Percentiles rank a stretch among this genome's conserved stretches.
phyloP scores from a whole-genome alignment of 1,284 basidiomycete species.

The Ustilago shanxiensis region DNA sequence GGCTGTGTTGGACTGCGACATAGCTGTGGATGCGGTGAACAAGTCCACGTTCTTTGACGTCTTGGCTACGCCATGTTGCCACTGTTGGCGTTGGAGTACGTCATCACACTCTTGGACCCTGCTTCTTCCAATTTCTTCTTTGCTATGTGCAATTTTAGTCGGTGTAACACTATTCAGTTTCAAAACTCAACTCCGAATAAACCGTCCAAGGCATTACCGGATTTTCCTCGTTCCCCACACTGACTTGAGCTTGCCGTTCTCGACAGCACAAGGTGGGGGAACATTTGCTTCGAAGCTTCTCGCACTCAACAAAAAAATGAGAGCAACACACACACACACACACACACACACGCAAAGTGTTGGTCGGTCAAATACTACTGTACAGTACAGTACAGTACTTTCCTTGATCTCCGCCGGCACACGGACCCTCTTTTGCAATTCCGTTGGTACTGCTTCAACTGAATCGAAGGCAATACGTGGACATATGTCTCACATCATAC shows the following conservation, averaged over 20 bases:
- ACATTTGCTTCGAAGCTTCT: too few relatives aligned
- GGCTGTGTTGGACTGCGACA: neutral
- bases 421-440: neutral
- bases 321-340: conserved; percentile 1
- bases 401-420: conserved; percentile 6
- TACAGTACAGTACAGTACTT: too few relatives aligned
- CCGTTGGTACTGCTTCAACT: neutral
- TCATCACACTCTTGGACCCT: conserved; percentile 15
- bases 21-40: neutral
- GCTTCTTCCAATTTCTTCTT: neutral
- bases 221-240: neutral
- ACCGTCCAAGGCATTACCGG: neutral
- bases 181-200: conserved; percentile 1
- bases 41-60: neutral
- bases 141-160: neutral
- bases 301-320: neutral
- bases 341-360: too few relatives aligned
- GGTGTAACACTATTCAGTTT: neutral
- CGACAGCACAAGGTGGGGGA: too few relatives aligned
- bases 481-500: neutral
- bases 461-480: conserved; percentile 5
- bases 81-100: neutral
- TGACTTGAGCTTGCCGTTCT: too few relatives aligned
- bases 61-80: conserved; percentile 8
- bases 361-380: conserved; percentile 7